Evolutionary conservation across 1,284 basidiomycete genomes (phyloP), one percentile per base, ranked within the genome.

Genomic region (Puccinia coronata): DNA sequence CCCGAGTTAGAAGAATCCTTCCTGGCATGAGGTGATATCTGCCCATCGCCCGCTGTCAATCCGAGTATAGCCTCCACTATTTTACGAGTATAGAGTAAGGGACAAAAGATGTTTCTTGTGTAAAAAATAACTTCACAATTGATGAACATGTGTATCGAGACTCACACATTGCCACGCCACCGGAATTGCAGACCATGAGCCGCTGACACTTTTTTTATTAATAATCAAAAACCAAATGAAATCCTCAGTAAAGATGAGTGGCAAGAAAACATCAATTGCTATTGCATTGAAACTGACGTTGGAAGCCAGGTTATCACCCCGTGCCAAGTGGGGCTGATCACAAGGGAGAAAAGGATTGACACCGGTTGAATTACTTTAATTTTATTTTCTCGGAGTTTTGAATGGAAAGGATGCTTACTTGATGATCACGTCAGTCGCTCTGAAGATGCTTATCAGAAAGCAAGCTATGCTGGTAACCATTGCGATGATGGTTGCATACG

Each of bases 101-200:
- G 16, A 47, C 43, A 47, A 47, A 16, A 47, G 43, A 47, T 8
- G 43, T n/a, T n/a, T n/a, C n/a, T n/a, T n/a, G n/a, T n/a, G n/a
- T n/a, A 47, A 47, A 47, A 8, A 47, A 16, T 16, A 47, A 8
- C 43, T 47, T 47, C 43, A 47, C 8, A 8, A 47, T 16, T 47
- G 9, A 16, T 8, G 16, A 53, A 23, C 12, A 53, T 16, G 51
- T 31, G 28, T 16, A 31, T 59, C 28, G 4, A 59, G 57, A 31
- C 57, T 59, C 18, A 59, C 57, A 16, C 57, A 59, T 59, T 59
- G 57, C 57, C 57, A 59, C 14, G 57, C 57, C 4, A 59, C 57
- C 18, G 57, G 57, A 59, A 59, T 34, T 31, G 57, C 57, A 34
- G 57, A 59, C 57, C 57, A 59, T 14, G 57, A 59, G 8, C 57